These are phyloP conservation scores for Leishmania lainsoni DNA, from an alignment of 208 protist species.

Conservation along the genomic window DNA sequence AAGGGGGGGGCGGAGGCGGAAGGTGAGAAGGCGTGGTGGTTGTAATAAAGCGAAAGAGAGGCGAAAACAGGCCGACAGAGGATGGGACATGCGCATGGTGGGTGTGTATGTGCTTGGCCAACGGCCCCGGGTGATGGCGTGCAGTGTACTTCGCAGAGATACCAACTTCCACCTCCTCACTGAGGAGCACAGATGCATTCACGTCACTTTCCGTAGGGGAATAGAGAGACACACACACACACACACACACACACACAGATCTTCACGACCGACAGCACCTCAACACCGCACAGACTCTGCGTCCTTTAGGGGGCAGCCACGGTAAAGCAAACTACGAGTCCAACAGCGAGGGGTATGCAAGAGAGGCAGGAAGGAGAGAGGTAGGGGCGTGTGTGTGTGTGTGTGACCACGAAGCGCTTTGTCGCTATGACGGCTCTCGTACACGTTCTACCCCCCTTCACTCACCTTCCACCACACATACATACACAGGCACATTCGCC, in stretches of 20 bases:
- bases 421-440: background rate
- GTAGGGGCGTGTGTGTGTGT: too few relatives aligned
- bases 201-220: background rate
- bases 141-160: background rate
- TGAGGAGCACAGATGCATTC: background rate
- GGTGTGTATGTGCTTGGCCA: background rate
- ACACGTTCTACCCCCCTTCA: background rate
- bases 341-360: background rate
- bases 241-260: background rate
- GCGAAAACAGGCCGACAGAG: background rate
- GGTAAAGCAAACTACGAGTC: background rate
- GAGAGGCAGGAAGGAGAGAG: background rate
- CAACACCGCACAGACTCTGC: background rate
- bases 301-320: background rate
- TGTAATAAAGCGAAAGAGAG: conserved; percentile 1
- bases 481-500: background rate
- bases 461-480: background rate
- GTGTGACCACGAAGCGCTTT: background rate
- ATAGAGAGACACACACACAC: background rate
- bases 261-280: background rate
- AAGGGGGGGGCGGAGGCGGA: too few relatives aligned
- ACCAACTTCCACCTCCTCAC: background rate
- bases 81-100: background rate
- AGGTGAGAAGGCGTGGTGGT: too few relatives aligned
- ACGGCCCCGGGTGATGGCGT: background rate